Conservation (phyloP, 257 asterid species). For the Parsonsia alboflavescens region DNA sequence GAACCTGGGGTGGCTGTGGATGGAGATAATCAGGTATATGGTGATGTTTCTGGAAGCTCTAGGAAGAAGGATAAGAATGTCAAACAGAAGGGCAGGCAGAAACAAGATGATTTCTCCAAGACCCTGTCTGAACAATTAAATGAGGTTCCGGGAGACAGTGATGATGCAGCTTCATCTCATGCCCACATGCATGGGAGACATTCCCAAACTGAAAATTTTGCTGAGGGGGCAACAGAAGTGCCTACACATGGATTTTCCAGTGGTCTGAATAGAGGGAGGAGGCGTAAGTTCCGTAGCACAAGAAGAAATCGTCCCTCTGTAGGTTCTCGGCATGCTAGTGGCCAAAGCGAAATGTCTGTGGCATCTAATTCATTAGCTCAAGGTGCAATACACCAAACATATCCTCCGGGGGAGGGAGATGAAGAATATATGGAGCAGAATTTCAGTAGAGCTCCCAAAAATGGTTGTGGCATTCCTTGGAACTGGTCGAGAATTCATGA, state of each 20-base stretch:
- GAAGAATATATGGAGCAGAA: constrained; percentile 39
- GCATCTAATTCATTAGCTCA: constrained; percentile 77
- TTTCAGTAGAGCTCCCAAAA: constrained; percentile 42
- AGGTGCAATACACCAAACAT: constrained; percentile 34
- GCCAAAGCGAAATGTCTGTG: constrained; percentile 71
- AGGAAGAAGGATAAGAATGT: constrained; percentile 33
- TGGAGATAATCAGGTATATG: constrained; percentile 25
- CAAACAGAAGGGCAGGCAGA: constrained; percentile 28
- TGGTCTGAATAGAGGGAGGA: constrained; percentile 46
- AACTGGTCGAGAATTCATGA: constrained; percentile 92
- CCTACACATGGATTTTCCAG: constrained; percentile 30
- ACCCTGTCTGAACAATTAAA: constrained; percentile 58
- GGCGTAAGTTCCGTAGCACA: constrained; percentile 70
- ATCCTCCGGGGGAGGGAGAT: constrained; percentile 36
- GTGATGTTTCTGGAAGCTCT: constrained; percentile 37
- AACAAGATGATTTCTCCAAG: constrained; percentile 38
- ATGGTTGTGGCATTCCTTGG: constrained; percentile 94
- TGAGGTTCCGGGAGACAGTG: constrained; percentile 47
- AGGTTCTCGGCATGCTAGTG: constrained; percentile 42
- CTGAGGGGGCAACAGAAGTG: constrained; percentile 32
- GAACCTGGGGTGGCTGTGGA: constrained; percentile 23
- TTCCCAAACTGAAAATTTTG: constrained; percentile 25
- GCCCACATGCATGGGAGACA: constrained; percentile 33
- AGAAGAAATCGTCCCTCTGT: constrained; percentile 57
- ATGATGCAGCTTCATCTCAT: constrained; percentile 54